phyloP scores from a whole-genome alignment of 192 early-diverging fungal species.

The Phlyctochytrium bullatum region DNA sequence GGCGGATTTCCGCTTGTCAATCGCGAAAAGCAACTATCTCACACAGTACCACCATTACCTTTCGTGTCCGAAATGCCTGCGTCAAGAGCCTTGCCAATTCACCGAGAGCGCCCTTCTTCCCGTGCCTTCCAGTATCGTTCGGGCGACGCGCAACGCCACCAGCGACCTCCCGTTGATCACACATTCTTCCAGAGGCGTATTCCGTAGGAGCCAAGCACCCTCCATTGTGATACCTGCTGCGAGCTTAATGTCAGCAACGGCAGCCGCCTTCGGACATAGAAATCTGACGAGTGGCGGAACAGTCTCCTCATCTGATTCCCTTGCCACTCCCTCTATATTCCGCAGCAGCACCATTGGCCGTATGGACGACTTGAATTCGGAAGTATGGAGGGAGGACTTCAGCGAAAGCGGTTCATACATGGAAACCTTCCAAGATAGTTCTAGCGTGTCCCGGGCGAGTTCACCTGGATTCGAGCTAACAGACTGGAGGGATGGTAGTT shows the following conservation, averaged over 20 bases:
- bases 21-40: conserved; percentile 21
- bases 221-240: neutral
- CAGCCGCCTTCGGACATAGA: neutral
- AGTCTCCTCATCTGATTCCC: neutral
- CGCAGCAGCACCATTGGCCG: neutral
- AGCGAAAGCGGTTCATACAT: neutral
- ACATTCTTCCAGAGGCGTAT: neutral
- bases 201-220: neutral
- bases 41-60: conserved; percentile 22
- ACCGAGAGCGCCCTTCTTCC: neutral
- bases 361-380: neutral
- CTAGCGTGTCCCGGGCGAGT: neutral
- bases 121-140: neutral
- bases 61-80: conserved; percentile 3
- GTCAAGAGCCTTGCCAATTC: neutral
- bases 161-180: neutral
- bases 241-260: neutral
- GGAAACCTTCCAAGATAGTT: neutral
- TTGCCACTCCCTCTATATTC: neutral
- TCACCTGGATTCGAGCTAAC: neutral
- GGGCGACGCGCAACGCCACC: neutral
- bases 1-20: conserved; percentile 23
- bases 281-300: neutral
- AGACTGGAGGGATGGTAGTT: too few species aligned
- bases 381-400: neutral